Conservation (phyloP, 176 grass and related monocot genomes). For the Carex cristatella region DNA sequence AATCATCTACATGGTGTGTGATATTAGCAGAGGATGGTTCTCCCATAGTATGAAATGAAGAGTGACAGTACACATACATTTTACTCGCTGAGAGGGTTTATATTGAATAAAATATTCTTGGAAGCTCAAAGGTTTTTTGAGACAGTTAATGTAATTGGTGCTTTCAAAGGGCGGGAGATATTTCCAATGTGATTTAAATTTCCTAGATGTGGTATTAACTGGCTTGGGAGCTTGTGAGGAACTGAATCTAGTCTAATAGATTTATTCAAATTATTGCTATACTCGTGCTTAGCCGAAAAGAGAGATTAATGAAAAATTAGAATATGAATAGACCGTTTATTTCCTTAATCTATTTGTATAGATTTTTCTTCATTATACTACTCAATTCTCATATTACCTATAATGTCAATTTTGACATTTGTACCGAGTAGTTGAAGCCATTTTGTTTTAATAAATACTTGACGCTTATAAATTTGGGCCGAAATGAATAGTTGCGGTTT, state of each 20-base stretch:
- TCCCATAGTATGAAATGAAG: conserved; percentile 10
- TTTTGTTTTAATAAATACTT: background rate
- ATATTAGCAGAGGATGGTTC: conserved; percentile 13
- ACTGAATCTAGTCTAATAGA: background rate
- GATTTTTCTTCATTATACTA: too few species aligned
- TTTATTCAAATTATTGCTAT: too few species aligned
- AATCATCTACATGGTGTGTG: conserved; percentile 36
- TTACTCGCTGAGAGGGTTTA: background rate
- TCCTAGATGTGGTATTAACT: background rate
- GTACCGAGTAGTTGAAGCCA: background rate
- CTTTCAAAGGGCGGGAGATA: background rate
- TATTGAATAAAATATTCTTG: background rate
- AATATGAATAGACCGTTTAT: background rate
- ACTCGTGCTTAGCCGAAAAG: background rate
- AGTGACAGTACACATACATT: background rate
- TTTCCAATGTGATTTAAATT: background rate
- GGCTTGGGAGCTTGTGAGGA: background rate
- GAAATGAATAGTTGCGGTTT: background rate
- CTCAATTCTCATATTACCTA: too few species aligned
- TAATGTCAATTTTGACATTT: background rate
- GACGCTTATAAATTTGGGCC: background rate
- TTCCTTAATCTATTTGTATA: background rate
- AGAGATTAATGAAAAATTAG: background rate
- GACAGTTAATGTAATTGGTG: background rate
- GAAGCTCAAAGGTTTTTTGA: background rate